Evolutionary conservation across 2,329 filamentous ascomycete species (phyloP).

Genomic region (Sclerotinia minor): DNA sequence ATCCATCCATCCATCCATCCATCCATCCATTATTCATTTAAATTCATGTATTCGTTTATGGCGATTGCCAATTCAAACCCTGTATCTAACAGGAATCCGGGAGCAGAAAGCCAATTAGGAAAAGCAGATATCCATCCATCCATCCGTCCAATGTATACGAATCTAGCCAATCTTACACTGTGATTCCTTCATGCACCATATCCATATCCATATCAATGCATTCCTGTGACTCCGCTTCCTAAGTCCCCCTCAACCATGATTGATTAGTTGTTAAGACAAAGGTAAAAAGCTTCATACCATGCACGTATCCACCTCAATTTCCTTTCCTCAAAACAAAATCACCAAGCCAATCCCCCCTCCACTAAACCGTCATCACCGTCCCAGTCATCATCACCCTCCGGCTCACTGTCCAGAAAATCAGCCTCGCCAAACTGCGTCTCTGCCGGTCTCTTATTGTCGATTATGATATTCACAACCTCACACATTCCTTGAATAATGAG

Average conservation of each 20-base stretch:
- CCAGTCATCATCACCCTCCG: conserved; percentile 56
- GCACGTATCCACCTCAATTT: neutral
- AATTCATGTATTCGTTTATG: too few relatives aligned
- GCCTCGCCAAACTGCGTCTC: conserved; percentile 69
- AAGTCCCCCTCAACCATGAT: neutral
- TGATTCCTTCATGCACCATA: neutral
- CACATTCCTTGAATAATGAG: conserved; percentile 66
- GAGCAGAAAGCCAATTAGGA: neutral
- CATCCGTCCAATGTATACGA: conserved; percentile 3
- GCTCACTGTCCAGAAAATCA: conserved; percentile 65
- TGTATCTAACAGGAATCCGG: too few relatives aligned
- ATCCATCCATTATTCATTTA: neutral
- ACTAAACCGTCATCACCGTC: conserved; percentile 41
- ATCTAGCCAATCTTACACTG: conserved; percentile 1
- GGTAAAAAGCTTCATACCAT: conserved; percentile 3
- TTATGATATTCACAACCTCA: conserved; percentile 66
- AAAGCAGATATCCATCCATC: neutral
- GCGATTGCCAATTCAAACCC: too few relatives aligned
- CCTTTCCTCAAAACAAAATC: neutral
- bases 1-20: neutral
- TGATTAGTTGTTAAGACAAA: neutral
- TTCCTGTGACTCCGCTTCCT: neutral
- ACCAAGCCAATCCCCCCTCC: conserved; percentile 17
- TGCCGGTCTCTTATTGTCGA: conserved; percentile 73
- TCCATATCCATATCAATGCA: neutral